phyloP scores from a whole-genome alignment of 225 moss, liverwort and hornwort species.

The Sphagnum contortum region DNA sequence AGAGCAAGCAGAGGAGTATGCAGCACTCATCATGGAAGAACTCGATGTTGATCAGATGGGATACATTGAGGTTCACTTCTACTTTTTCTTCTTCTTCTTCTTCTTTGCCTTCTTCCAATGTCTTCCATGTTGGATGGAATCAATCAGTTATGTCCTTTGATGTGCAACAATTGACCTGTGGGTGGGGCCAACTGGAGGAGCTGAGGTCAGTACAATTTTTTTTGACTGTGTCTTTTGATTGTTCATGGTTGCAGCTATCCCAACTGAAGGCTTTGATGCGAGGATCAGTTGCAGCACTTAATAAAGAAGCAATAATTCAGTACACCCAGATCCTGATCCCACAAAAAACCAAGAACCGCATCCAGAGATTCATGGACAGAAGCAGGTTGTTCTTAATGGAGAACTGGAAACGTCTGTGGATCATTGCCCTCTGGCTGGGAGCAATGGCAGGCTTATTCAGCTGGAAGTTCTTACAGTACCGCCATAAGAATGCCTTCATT shows the following conservation, averaged over 20 bases:
- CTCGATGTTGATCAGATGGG: slow-evolving; percentile 81
- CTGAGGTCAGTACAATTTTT: too few relatives aligned
- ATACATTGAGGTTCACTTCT: slow-evolving; percentile 68
- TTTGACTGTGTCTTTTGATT: not conserved
- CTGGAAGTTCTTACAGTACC: slow-evolving; percentile 81
- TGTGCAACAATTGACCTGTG: too few relatives aligned
- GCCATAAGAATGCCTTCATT: slow-evolving; percentile 21
- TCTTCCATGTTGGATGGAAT: too few relatives aligned
- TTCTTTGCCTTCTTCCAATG: too few relatives aligned
- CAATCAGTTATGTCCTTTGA: too few relatives aligned
- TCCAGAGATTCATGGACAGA: slow-evolving; percentile 23
- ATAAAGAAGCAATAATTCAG: slow-evolving; percentile 50
- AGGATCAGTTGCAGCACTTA: slow-evolving; percentile 61
- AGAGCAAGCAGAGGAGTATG: slow-evolving; percentile 88
- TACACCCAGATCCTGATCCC: slow-evolving; percentile 57
- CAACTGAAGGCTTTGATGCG: slow-evolving; percentile 84
- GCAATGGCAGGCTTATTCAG: slow-evolving; percentile 54
- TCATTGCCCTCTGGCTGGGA: slow-evolving; percentile 55
- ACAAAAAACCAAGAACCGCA: slow-evolving; percentile 17
- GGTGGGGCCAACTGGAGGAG: too few relatives aligned
- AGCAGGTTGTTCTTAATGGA: slow-evolving; percentile 57
- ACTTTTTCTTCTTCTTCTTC: not conserved
- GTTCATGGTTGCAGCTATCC: slow-evolving; percentile 37
- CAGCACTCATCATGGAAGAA: slow-evolving; percentile 93
- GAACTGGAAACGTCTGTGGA: slow-evolving; percentile 89